These are phyloP conservation scores for Lathyrus oleraceus DNA, from an alignment of 306 rosid species.

Conservation along the genomic window DNA sequence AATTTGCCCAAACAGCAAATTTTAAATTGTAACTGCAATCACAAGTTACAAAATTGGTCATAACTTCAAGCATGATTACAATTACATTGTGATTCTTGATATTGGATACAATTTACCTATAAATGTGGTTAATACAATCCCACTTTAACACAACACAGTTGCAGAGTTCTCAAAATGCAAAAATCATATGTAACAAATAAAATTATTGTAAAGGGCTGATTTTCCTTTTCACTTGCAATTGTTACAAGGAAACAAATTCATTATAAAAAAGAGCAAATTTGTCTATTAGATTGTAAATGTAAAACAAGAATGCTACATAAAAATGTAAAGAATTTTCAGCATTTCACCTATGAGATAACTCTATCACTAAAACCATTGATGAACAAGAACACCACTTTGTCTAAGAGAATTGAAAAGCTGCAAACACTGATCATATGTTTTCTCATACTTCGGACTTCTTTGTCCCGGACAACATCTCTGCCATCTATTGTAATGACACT, in stretches of 20 bases:
- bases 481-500: constrained; percentile 96
- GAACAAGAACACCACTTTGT: constrained; percentile 87
- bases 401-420: constrained; percentile 68
- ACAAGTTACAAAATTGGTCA: neutral
- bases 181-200: constrained; percentile 9
- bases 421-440: constrained; percentile 76
- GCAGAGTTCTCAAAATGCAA: constrained; percentile 2
- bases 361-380: constrained; percentile 76
- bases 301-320: constrained; percentile 38
- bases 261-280: neutral
- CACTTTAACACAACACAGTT: neutral
- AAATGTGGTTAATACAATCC: neutral
- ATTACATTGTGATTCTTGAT: neutral
- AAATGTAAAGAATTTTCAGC: constrained; percentile 14
- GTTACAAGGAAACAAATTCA: constrained; percentile 35
- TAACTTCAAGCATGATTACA: neutral
- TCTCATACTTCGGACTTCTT: constrained; percentile 86
- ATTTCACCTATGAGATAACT: constrained; percentile 23
- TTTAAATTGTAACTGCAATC: neutral
- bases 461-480: constrained; percentile 92
- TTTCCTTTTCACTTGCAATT: constrained; percentile 47
- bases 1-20: neutral
- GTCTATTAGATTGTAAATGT: constrained; percentile 18
- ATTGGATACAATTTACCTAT: neutral
- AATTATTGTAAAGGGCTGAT: constrained; percentile 16